Conservation (phyloP, 768 basidiomycete species). For the Dacryopinax primogenitus region DNA sequence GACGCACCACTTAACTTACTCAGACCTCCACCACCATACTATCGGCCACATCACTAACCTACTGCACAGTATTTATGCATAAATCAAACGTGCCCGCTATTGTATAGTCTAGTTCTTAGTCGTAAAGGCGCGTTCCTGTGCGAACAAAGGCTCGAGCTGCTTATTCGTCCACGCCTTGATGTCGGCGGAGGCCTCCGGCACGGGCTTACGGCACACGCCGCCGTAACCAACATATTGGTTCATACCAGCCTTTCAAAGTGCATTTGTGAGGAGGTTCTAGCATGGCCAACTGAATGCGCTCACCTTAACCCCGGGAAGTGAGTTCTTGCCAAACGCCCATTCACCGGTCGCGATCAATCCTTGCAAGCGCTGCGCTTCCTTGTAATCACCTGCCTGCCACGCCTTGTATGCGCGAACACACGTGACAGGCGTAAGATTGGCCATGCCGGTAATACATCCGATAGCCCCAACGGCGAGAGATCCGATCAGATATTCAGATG, state of each 20-base stretch:
- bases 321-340: slow-evolving; percentile 8
- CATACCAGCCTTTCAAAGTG: background rate
- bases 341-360: background rate
- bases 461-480: slow-evolving; percentile 2
- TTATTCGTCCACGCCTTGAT: background rate
- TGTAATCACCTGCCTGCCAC: background rate
- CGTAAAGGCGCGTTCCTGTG: background rate
- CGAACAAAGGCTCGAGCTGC: slow-evolving; percentile 1
- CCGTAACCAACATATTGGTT: background rate
- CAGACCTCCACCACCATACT: background rate
- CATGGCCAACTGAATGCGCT: background rate
- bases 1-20: no score
- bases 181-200: background rate
- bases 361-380: slow-evolving; percentile 4
- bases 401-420: slow-evolving; percentile 5
- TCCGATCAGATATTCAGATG: slow-evolving; percentile 17
- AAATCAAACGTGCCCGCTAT: background rate
- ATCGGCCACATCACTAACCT: no score
- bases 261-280: background rate
- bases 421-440: slow-evolving; percentile 7
- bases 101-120: slow-evolving; percentile 1
- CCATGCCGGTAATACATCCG: slow-evolving; percentile 5
- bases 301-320: slow-evolving; percentile 1
- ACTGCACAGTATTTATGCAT: background rate
- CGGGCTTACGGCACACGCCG: background rate